Evolutionary conservation across 352 stramenopile species (phyloP).

Genomic region (Pilasporangium apinafurcum): DNA sequence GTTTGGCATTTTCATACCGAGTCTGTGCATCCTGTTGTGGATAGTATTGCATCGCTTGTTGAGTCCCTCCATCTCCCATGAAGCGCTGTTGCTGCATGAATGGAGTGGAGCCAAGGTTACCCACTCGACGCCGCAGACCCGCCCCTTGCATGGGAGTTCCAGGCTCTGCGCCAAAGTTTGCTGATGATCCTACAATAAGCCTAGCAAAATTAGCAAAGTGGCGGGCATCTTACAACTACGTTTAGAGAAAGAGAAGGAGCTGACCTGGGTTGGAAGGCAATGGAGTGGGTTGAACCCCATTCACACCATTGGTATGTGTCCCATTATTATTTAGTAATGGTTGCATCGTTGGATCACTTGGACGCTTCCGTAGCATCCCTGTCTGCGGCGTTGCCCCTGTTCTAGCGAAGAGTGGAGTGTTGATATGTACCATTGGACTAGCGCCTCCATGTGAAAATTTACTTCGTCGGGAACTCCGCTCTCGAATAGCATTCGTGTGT

Average conservation of each 20-base stretch:
- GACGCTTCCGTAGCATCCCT: slow-evolving; percentile 9
- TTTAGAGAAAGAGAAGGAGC: no score
- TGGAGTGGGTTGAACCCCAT: slow-evolving; percentile 9
- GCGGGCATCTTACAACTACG: background rate
- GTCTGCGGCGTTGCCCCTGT: slow-evolving; percentile 18
- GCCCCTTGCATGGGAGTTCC: slow-evolving; percentile 10
- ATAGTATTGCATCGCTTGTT: slow-evolving; percentile 59
- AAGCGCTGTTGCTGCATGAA: slow-evolving; percentile 70
- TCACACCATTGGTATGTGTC: slow-evolving; percentile 5
- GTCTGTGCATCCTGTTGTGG: slow-evolving; percentile 65
- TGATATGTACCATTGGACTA: slow-evolving; percentile 76
- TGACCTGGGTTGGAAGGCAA: slow-evolving; percentile 12
- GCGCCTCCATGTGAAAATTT: slow-evolving; percentile 75
- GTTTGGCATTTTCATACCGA: slow-evolving; percentile 63
- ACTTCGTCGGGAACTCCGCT: slow-evolving; percentile 67
- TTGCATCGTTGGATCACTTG: slow-evolving; percentile 13
- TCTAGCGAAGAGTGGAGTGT: slow-evolving; percentile 63
- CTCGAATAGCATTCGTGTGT: slow-evolving; percentile 59
- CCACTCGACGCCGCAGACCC: slow-evolving; percentile 49
- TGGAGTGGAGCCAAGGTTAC: slow-evolving; percentile 51
- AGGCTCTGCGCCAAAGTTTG: slow-evolving; percentile 1
- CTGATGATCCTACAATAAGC: background rate
- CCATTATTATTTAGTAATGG: slow-evolving; percentile 11
- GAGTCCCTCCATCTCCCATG: slow-evolving; percentile 17
- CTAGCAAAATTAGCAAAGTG: background rate